Conservation (phyloP, 495 filamentous ascomycete species). For the Podospora tetraspora region DNA sequence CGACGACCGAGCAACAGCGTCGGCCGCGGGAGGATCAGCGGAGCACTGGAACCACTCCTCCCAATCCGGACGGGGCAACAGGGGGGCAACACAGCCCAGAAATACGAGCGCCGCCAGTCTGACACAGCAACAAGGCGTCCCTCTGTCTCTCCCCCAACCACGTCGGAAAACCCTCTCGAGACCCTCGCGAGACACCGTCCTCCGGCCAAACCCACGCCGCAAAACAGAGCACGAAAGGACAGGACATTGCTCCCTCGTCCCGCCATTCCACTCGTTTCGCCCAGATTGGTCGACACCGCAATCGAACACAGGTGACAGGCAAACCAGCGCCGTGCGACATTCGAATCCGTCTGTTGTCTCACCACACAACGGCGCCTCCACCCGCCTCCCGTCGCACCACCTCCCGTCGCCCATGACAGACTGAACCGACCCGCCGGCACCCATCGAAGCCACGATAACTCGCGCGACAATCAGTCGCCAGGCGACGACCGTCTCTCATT, state of each 20-base stretch:
- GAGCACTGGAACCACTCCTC: slow-evolving; percentile 14
- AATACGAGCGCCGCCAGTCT: slow-evolving; percentile 12
- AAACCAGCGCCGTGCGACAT: neutral
- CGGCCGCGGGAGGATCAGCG: slow-evolving; percentile 4
- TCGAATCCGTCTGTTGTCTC: neutral
- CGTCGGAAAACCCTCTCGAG: neutral
- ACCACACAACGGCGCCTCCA: neutral
- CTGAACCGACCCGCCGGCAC: neutral
- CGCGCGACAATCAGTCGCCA: neutral
- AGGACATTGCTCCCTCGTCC: neutral
- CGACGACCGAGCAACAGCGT: slow-evolving; percentile 1
- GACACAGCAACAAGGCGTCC: neutral
- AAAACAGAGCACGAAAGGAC: neutral
- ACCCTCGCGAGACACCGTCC: neutral
- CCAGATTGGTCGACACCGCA: neutral
- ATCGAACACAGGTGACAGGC: neutral
- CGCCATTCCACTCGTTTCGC: neutral
- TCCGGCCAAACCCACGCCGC: neutral
- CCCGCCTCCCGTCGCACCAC: neutral
- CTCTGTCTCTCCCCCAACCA: neutral
- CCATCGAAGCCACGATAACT: neutral
- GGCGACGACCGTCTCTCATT: neutral
- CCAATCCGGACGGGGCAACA: slow-evolving; percentile 17
- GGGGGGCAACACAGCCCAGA: slow-evolving; percentile 19
- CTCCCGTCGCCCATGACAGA: neutral